phyloP scores from a whole-genome alignment of 2,329 filamentous ascomycete species.

The Aschersonia sp. region DNA sequence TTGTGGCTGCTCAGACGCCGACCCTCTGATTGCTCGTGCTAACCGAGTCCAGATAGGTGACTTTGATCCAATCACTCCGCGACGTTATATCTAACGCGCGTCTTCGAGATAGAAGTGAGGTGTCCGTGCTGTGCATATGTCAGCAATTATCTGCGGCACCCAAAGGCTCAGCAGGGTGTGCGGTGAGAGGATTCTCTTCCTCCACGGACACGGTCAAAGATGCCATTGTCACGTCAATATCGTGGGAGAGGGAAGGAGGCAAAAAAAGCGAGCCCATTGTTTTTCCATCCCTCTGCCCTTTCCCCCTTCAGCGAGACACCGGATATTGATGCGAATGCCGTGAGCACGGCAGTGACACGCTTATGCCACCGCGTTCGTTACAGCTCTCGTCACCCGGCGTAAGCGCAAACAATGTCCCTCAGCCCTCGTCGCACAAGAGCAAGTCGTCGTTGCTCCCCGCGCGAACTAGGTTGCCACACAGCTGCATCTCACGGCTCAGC shows the following conservation, averaged over 20 bases:
- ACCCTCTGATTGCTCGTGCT: background rate
- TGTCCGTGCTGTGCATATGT: background rate
- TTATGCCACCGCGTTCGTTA: no score
- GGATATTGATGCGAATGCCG: no score
- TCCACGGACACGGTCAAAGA: background rate
- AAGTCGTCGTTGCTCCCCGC: background rate
- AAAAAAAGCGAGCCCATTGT: no score
- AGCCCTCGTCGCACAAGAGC: background rate
- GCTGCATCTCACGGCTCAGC: background rate
- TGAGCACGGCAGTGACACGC: no score
- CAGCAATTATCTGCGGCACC: background rate
- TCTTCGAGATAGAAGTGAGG: background rate
- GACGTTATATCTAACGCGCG: background rate
- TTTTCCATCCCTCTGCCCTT: no score
- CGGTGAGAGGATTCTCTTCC: background rate
- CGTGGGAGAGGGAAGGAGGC: no score
- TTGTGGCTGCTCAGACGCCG: background rate
- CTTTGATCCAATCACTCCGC: background rate
- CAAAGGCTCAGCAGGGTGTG: background rate
- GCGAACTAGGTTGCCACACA: background rate
- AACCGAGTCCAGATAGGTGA: background rate
- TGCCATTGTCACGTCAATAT: background rate
- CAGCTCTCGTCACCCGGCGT: no score
- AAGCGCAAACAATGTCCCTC: background rate
- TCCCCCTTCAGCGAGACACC: no score